Conservation (phyloP, 1,284 basidiomycete genomes). For the Hypsizygus ulmarius region DNA sequence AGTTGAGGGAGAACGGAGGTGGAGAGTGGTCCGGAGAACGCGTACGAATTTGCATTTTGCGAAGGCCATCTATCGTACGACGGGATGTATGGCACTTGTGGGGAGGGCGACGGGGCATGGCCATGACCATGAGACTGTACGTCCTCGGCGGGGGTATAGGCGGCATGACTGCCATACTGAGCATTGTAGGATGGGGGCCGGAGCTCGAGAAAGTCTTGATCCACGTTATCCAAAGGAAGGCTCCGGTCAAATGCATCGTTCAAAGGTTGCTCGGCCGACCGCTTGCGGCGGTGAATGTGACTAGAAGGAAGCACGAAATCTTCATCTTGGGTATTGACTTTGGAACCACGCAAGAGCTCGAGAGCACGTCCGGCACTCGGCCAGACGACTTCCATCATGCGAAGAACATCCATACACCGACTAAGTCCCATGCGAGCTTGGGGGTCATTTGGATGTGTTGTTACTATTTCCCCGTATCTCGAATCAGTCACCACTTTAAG, state of each 20-base stretch:
- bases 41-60: slow-evolving; percentile 31
- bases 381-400: slow-evolving; percentile 73
- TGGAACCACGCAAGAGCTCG: slow-evolving; percentile 68
- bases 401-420: slow-evolving; percentile 68
- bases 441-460: slow-evolving; percentile 60
- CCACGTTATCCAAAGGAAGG: slow-evolving; percentile 9
- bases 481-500: background rate
- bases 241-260: slow-evolving; percentile 22
- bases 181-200: slow-evolving; percentile 21
- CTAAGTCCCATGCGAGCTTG: slow-evolving; percentile 63
- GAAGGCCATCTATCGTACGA: slow-evolving; percentile 53
- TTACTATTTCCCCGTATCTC: slow-evolving; percentile 41
- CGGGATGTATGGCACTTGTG: slow-evolving; percentile 25
- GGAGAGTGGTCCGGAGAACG: slow-evolving; percentile 16
- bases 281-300: slow-evolving; percentile 34
- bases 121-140: background rate
- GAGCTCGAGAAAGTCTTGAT: slow-evolving; percentile 18
- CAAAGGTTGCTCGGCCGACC: slow-evolving; percentile 36
- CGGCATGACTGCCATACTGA: slow-evolving; percentile 13
- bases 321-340: slow-evolving; percentile 40
- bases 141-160: slow-evolving; percentile 10
- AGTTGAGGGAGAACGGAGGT: slow-evolving; percentile 40
- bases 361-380: slow-evolving; percentile 73
- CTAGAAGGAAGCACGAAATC: slow-evolving; percentile 17
- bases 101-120: slow-evolving; percentile 9